Evolutionary conservation across 2,329 filamentous ascomycete genomes (phyloP).

Genomic region (Ophiocordyceps camponoti-leonardi): DNA sequence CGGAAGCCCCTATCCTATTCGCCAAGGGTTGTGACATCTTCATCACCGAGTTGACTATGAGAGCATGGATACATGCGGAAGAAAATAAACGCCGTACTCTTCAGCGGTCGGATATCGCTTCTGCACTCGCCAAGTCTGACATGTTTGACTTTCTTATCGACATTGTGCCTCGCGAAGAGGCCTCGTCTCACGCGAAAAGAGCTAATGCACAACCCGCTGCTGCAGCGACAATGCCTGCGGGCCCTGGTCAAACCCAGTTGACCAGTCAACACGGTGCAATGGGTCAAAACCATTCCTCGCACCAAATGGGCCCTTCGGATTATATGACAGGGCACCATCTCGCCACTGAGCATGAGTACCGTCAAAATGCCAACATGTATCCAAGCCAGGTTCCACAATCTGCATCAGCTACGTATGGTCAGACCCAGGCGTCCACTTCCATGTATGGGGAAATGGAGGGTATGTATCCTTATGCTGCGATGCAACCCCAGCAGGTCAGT

Average conservation of each 20-base stretch:
- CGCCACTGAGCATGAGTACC: slow-evolving; percentile 59
- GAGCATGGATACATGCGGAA: slow-evolving; percentile 97
- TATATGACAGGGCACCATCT: slow-evolving; percentile 50
- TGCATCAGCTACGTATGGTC: slow-evolving; percentile 55
- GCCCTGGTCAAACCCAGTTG: slow-evolving; percentile 32
- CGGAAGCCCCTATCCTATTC: slow-evolving; percentile 92
- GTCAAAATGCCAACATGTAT: slow-evolving; percentile 67
- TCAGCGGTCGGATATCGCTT: slow-evolving; percentile 91
- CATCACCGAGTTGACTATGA: slow-evolving; percentile 97
- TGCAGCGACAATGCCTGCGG: slow-evolving; percentile 15
- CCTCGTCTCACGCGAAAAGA: slow-evolving; percentile 69
- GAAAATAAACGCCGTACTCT: slow-evolving; percentile 95
- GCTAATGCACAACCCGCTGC: slow-evolving; percentile 33
- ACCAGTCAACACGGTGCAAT: slow-evolving; percentile 31
- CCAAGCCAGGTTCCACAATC: slow-evolving; percentile 60
- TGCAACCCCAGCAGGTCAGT: slow-evolving; percentile 69
- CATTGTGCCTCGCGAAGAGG: slow-evolving; percentile 92
- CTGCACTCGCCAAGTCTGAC: slow-evolving; percentile 87
- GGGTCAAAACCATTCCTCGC: slow-evolving; percentile 37
- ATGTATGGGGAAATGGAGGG: slow-evolving; percentile 72
- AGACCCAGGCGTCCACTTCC: slow-evolving; percentile 44
- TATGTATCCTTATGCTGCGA: slow-evolving; percentile 71
- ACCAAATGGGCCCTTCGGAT: slow-evolving; percentile 41
- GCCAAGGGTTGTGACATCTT: slow-evolving; percentile 98
- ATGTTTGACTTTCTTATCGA: slow-evolving; percentile 99